These are phyloP conservation scores for Ophiostoma angusticollis DNA, from an alignment of 2,329 filamentous ascomycete species.

Conservation along the genomic window DNA sequence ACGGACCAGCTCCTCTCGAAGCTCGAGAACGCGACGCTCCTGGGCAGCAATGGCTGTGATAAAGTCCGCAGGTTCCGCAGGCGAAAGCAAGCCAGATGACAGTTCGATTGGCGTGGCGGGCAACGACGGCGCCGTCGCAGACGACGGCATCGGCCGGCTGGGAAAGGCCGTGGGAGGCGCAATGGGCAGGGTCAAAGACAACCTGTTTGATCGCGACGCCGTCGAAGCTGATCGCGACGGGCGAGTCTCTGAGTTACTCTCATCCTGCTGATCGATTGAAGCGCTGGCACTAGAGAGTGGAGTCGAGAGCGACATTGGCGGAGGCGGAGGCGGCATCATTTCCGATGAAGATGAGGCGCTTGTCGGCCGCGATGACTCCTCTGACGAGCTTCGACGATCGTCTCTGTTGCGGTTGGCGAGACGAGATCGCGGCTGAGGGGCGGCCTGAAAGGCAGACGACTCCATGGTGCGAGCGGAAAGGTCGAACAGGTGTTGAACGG, in stretches of 20 bases:
- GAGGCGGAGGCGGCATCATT: slow-evolving; percentile 25
- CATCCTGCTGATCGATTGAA: slow-evolving; percentile 17
- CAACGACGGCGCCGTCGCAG: slow-evolving; percentile 28
- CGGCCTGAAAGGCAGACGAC: neutral
- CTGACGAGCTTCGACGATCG: slow-evolving; percentile 1
- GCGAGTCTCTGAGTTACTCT: slow-evolving; percentile 29
- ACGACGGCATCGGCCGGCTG: slow-evolving; percentile 37
- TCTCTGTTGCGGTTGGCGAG: slow-evolving; percentile 2
- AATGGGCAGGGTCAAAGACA: slow-evolving; percentile 51
- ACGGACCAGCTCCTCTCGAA: slow-evolving; percentile 75
- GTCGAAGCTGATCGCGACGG: slow-evolving; percentile 40
- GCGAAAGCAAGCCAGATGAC: slow-evolving; percentile 28
- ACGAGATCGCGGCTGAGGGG: slow-evolving; percentile 4
- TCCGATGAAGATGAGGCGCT: slow-evolving; percentile 17
- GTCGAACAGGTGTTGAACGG: slow-evolving; percentile 12
- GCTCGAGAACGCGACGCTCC: slow-evolving; percentile 78
- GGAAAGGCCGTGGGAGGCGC: slow-evolving; percentile 39
- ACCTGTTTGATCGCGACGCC: slow-evolving; percentile 41
- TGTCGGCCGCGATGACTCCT: neutral
- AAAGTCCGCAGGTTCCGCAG: slow-evolving; percentile 51
- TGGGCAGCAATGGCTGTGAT: slow-evolving; percentile 85
- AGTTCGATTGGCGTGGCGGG: slow-evolving; percentile 38
- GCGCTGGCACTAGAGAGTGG: slow-evolving; percentile 7
- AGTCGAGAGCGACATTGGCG: slow-evolving; percentile 20
- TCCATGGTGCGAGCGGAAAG: slow-evolving; percentile 8